Evolutionary conservation across 1,284 basidiomycete genomes (phyloP), one percentile per base, ranked within the genome.

Genomic region (Heimioporus retisporus): DNA sequence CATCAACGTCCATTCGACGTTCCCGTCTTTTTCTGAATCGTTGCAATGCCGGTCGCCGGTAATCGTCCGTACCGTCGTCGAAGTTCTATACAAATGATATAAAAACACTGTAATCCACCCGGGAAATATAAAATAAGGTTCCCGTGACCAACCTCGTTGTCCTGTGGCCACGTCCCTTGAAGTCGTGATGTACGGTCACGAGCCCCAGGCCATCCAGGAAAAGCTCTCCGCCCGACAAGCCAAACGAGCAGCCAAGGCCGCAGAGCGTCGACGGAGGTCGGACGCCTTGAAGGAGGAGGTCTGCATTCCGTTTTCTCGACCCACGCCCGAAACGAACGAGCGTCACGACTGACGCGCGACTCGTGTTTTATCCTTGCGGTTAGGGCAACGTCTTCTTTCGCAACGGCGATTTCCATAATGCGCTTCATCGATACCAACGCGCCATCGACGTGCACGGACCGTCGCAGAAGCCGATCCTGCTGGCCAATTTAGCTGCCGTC

Each of bases 251-350:
- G 59, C 50, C 43, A 75, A 74, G 51, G 74, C 71, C 31, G 62
- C 59, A 25, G 65, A 64, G 23, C 72, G 71, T 54, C 61, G 25
- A 11, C 43, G 61, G 55, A 71, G 57, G 40, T 75, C 74, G 3
- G 71, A 76, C 28, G 56, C 53, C 46, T 31, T 73, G 2, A 74
- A 68, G 25, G 66, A 75, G 14, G 70, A 72, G 68, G 72, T 71
- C 35, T 54, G 59, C 28, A 28, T 28, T 28, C 28, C 28, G 28
- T 28, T 28, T 28, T 28, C 28, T 28, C 28, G 28, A 3, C 28
- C 28, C 28, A 28, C 28, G 28, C 28, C 28, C 28, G 28, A 28
- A 28, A 28, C 28, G 28, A 28, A 28, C 28, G 28, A 28, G 28
- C 28, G 28, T 28, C 28, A 28, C 28, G 28, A 28, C 28, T 28